These are phyloP conservation scores for Linum tenue DNA, from an alignment of 345 rosid species.

Conservation along the genomic window DNA sequence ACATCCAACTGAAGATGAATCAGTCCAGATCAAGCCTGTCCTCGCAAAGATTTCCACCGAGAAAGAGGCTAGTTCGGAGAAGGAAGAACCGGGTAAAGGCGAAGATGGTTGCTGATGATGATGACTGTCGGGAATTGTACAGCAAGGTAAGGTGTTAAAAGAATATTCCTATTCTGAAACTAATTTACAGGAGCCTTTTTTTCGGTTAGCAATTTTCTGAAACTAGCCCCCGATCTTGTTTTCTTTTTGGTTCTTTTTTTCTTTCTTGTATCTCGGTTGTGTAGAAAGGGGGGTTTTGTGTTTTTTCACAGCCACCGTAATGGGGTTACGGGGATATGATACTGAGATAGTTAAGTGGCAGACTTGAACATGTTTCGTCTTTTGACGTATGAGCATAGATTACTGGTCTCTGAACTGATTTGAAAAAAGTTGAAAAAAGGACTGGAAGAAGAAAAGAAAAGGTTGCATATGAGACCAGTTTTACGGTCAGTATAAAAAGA, in stretches of 20 bases:
- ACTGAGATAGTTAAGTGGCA: no score
- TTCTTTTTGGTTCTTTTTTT: not conserved
- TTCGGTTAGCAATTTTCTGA: not conserved
- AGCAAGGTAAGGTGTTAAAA: not conserved
- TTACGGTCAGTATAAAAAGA: no score
- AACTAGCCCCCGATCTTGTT: not conserved
- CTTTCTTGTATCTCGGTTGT: not conserved
- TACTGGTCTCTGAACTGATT: no score
- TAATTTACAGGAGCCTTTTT: not conserved
- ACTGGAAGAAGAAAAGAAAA: no score
- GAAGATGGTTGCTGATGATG: not conserved
- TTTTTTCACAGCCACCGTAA: not conserved
- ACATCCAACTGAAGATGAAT: slow-evolving; percentile 6
- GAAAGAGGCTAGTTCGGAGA: no score
- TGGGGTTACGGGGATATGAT: no score
- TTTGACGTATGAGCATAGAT: not conserved
- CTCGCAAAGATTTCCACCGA: not conserved
- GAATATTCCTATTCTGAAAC: not conserved
- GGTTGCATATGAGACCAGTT: no score
- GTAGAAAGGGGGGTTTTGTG: not conserved
- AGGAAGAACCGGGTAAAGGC: not conserved
- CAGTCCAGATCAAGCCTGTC: not conserved
- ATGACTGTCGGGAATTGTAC: not conserved
- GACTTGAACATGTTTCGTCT: no score
- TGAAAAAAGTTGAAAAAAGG: no score